phyloP scores from a whole-genome alignment of 176 grass and related monocot genomes.

The Eragrostis curvula region DNA sequence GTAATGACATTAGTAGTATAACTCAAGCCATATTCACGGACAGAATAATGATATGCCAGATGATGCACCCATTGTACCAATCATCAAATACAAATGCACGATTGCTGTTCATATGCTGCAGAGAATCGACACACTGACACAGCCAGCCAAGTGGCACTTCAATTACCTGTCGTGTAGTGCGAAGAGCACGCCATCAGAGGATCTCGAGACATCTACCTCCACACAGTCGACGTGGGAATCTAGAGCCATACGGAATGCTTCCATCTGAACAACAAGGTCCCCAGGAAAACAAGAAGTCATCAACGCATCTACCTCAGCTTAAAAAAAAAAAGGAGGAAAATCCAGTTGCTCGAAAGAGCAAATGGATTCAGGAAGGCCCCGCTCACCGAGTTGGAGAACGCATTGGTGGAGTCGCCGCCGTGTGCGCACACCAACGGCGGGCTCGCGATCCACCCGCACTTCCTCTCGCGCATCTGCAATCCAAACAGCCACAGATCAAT shows the following conservation, averaged over 20 bases:
- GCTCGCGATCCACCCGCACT: slow-evolving; percentile 77
- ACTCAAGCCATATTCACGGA: neutral
- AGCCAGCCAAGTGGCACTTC: neutral
- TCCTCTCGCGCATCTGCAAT: slow-evolving; percentile 67
- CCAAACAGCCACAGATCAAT: neutral
- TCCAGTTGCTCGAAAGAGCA: neutral
- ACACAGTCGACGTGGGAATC: slow-evolving; percentile 77
- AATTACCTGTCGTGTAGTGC: slow-evolving; percentile 87
- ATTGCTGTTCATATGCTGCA: neutral
- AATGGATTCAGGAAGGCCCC: neutral
- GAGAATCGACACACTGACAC: neutral
- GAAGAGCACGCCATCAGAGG: slow-evolving; percentile 70
- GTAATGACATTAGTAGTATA: neutral
- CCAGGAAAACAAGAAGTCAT: neutral
- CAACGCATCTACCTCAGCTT: slow-evolving; percentile 1
- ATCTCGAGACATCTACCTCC: slow-evolving; percentile 85
- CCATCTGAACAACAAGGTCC: slow-evolving; percentile 52
- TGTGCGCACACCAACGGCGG: slow-evolving; percentile 87
- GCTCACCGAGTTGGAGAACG: slow-evolving; percentile 72
- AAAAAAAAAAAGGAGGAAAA: neutral
- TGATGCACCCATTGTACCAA: neutral
- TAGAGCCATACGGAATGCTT: slow-evolving; percentile 73
- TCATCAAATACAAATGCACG: neutral
- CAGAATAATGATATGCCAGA: neutral
- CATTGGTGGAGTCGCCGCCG: slow-evolving; percentile 77